Evolutionary conservation across 2,329 filamentous ascomycete genomes (phyloP).

Genomic region (Epichloe brachyelytri): DNA sequence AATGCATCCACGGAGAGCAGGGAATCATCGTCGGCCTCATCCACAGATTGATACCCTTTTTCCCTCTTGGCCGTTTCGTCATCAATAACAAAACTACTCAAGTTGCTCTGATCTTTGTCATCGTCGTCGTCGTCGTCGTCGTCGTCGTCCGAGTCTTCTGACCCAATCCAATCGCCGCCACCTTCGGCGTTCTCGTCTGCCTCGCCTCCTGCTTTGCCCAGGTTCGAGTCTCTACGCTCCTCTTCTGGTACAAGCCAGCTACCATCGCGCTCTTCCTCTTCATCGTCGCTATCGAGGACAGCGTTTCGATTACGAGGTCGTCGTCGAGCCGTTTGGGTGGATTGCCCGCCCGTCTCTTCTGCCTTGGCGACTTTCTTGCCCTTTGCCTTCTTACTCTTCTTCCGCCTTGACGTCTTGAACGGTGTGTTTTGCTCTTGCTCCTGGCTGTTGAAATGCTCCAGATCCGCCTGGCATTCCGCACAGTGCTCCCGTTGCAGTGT

Average conservation of each 20-base stretch:
- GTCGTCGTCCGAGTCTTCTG: conserved; percentile 51
- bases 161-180: conserved; percentile 64
- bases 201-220: conserved; percentile 71
- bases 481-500: conserved; percentile 41
- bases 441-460: conserved; percentile 47
- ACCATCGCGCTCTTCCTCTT: conserved; percentile 57
- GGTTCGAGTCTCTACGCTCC: conserved; percentile 44
- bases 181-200: conserved; percentile 83
- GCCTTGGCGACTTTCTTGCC: conserved; percentile 14
- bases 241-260: conserved; percentile 69
- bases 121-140: conserved; percentile 32
- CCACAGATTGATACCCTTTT: conserved; percentile 14
- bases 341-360: conserved; percentile 11
- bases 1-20: conserved; percentile 23
- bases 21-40: conserved; percentile 19
- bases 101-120: conserved; percentile 31
- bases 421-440: conserved; percentile 27
- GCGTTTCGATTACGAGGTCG: conserved; percentile 39
- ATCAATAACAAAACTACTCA: conserved; percentile 42
- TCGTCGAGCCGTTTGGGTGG: conserved; percentile 12
- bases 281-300: conserved; percentile 54
- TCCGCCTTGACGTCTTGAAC: conserved; percentile 22
- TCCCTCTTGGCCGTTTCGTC: conserved; percentile 30
- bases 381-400: conserved; percentile 18
- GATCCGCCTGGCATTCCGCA: conserved; percentile 59